These are phyloP conservation scores for Piloderma croceum DNA, from an alignment of 768 basidiomycete species.

Conservation along the genomic window DNA sequence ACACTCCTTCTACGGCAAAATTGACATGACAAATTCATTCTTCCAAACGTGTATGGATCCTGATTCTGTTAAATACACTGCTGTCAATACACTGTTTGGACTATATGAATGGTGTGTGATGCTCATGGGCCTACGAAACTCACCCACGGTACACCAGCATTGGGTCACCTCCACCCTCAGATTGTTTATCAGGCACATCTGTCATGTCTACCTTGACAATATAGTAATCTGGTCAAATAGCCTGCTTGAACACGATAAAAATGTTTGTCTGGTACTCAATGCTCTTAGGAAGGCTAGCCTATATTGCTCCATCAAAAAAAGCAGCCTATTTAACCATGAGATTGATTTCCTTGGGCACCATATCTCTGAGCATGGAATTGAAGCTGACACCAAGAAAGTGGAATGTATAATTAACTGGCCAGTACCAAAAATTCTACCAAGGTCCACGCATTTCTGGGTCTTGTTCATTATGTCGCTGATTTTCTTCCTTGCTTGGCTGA, in stretches of 20 bases:
- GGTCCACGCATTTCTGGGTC: conserved; percentile 20
- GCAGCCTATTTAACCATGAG: conserved; percentile 21
- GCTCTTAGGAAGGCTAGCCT: conserved; percentile 24
- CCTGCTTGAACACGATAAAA: conserved; percentile 26
- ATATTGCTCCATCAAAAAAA: conserved; percentile 27
- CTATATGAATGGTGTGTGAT: conserved; percentile 39
- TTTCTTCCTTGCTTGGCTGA: conserved; percentile 26
- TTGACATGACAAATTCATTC: too few species aligned
- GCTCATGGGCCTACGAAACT: conserved; percentile 34
- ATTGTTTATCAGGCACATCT: conserved; percentile 31
- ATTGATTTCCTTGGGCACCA: conserved; percentile 28
- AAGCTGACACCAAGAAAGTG: conserved; percentile 20
- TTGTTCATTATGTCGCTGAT: conserved; percentile 23
- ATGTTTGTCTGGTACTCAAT: conserved; percentile 26
- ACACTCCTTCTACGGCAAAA: too few species aligned
- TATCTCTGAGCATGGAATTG: conserved; percentile 15
- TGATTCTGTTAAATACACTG: conserved; percentile 26
- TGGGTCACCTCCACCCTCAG: conserved; percentile 29
- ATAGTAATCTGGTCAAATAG: conserved; percentile 40
- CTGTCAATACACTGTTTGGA: conserved; percentile 33
- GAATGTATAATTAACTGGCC: conserved; percentile 27
- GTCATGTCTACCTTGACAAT: conserved; percentile 41
- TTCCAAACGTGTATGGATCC: too few species aligned
- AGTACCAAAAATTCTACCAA: conserved; percentile 11
- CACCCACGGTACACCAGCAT: conserved; percentile 28